These are phyloP conservation scores for Flueggea neowawraea DNA, from an alignment of 441 rosid species.

Conservation along the genomic window DNA sequence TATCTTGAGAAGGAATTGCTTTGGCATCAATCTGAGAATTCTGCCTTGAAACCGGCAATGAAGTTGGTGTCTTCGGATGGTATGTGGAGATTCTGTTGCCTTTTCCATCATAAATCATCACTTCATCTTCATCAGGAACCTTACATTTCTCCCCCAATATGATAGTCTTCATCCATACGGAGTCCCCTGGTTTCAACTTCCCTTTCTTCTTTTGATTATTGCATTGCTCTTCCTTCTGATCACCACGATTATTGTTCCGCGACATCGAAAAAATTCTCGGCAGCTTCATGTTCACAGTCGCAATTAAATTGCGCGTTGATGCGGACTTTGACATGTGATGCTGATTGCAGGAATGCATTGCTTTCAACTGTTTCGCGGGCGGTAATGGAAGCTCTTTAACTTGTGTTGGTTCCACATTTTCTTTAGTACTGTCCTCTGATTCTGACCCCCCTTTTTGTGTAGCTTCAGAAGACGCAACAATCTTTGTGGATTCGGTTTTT, in stretches of 20 bases:
- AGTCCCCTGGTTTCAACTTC: slow-evolving; percentile 41
- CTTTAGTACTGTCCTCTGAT: background rate
- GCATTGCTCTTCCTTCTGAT: slow-evolving; percentile 8
- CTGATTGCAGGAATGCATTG: slow-evolving; percentile 27
- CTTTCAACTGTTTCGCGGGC: slow-evolving; percentile 31
- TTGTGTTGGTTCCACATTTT: background rate
- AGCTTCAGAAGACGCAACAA: background rate
- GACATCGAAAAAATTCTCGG: slow-evolving; percentile 34
- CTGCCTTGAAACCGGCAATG: slow-evolving; percentile 33
- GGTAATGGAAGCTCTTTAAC: slow-evolving; percentile 33
- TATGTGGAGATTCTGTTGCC: slow-evolving; percentile 38
- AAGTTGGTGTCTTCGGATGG: slow-evolving; percentile 31
- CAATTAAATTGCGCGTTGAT: slow-evolving; percentile 22
- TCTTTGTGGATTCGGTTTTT: background rate
- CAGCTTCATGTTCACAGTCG: slow-evolving; percentile 29
- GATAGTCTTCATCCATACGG: slow-evolving; percentile 53
- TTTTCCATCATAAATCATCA: slow-evolving; percentile 27
- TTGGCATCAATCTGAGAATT: slow-evolving; percentile 27
- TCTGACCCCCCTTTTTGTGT: background rate
- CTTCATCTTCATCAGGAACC: slow-evolving; percentile 37
- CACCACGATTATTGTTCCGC: background rate
- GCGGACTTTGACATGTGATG: slow-evolving; percentile 10
- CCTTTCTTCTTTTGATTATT: slow-evolving; percentile 15
- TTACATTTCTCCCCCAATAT: slow-evolving; percentile 71
- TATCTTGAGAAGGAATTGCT: slow-evolving; percentile 7